Conservation (phyloP, 257 asterid species). For the Scutellaria minor region DNA sequence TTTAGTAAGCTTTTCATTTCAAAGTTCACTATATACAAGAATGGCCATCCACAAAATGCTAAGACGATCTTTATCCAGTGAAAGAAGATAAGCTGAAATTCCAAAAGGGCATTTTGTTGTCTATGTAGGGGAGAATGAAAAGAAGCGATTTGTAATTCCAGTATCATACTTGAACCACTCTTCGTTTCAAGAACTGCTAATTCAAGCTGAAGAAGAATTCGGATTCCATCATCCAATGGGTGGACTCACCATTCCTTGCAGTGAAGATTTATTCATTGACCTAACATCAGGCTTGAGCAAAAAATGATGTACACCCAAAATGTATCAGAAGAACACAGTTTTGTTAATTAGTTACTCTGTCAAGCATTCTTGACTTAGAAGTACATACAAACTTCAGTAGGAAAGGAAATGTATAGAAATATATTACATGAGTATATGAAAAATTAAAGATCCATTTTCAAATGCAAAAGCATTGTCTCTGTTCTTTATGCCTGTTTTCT, state of each 20-base stretch:
- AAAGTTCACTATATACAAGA: background rate
- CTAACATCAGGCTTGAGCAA: constrained; percentile 36
- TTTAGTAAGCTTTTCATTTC: background rate
- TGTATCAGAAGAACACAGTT: too few species aligned
- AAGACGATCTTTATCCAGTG: constrained; percentile 20
- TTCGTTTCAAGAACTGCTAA: constrained; percentile 1
- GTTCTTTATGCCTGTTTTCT: too few species aligned
- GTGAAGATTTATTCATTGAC: constrained; percentile 44
- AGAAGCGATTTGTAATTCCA: constrained; percentile 29
- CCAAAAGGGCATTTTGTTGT: constrained; percentile 36
- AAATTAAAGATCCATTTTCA: too few species aligned
- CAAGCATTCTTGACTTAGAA: too few species aligned
- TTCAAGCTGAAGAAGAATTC: constrained; percentile 28
- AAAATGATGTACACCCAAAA: background rate
- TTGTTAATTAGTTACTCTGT: too few species aligned
- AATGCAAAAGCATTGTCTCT: too few species aligned
- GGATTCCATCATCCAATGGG: constrained; percentile 38
- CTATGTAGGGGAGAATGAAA: constrained; percentile 24
- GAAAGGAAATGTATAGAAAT: too few species aligned
- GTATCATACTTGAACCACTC: constrained; percentile 24
- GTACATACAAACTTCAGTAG: too few species aligned
- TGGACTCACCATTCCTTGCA: constrained; percentile 57
- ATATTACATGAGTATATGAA: too few species aligned
- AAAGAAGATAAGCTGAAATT: constrained; percentile 17
- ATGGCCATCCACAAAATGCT: constrained; percentile 32